Base-by-base conservation (phyloP, 164 flowering plant genomes). In the Sedum album region DNA sequence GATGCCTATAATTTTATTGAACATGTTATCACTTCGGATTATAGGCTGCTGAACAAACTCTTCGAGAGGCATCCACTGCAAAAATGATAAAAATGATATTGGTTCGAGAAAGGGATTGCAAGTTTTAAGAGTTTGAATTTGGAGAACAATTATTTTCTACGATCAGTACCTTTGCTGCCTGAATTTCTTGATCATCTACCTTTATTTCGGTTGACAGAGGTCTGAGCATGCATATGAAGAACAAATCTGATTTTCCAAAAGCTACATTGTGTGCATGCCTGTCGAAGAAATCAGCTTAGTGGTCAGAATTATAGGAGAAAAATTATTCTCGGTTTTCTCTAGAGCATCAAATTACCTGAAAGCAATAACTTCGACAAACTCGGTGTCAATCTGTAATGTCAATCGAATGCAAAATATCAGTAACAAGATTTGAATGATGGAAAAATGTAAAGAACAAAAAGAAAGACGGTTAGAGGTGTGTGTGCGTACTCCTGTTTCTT, bases 401-500 rank as follows among this genome's bases (percentile, higher is more conserved):
- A 66, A 46, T 49, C 38, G 36, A 35, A 60, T 31, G 11, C 23
- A 48, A 39, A 49, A 23, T 4, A 0, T 36, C 15, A 26, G 51
- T 35, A 53, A 21, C n/a, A 53, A 48, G 14, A 10, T 35, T 14
- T 38, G 23, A 25, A 42, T 30, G 14, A 20, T 2, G 39, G 1
- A 2, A 63, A 62, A 20, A 26, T 21, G 3, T 36, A 63, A 38
- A 65, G 46, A 65, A n/a, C 11, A n/a, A 65, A 65, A 38, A 18
- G 9, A 20, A 35, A 20, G 18, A n/a, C 5, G n/a, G 39, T 31
- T 31, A 7, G 64, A 55, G 65, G 26, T n/a, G n/a, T n/a, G n/a
- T n/a, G 46, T 69, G 65, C 93, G 80, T 86, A 90, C 98, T 67
- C 97, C 97, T 18, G 96, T 93, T 84, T 93, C 98, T 70, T 93